Evolutionary conservation across 192 early-diverging fungal species (phyloP).

Genomic region (Anaeromyces robustus): DNA sequence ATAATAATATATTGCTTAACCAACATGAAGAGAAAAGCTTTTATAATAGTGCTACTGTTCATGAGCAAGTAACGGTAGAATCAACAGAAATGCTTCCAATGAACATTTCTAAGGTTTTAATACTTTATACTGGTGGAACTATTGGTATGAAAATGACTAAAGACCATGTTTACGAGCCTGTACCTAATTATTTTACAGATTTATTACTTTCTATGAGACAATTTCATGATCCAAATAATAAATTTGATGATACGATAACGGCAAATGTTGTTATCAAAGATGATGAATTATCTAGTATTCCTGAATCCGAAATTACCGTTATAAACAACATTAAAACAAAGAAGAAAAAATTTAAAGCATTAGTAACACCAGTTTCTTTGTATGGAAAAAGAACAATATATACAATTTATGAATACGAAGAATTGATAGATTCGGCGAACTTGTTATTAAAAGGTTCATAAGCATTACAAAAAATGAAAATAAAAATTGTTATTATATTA

Average conservation of each 20-base stretch:
- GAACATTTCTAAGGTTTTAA: constrained; percentile 34
- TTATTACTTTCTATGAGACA: neutral
- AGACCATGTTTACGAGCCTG: constrained; percentile 54
- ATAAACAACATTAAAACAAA: neutral
- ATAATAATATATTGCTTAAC: neutral
- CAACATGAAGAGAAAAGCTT: neutral
- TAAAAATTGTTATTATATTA: no score
- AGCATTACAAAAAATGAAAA: no score
- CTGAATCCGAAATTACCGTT: neutral
- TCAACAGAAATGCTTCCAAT: neutral
- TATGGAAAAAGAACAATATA: constrained; percentile 21
- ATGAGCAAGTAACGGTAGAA: neutral
- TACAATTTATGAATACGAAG: constrained; percentile 89
- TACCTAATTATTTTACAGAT: constrained; percentile 1
- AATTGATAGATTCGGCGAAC: constrained; percentile 86
- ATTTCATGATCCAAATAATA: neutral
- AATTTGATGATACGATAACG: neutral
- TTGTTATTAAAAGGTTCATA: constrained; percentile 61
- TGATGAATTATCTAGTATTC: neutral
- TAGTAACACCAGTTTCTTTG: neutral
- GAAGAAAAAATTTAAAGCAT: neutral
- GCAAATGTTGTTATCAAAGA: neutral
- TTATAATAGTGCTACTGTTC: neutral
- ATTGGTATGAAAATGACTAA: constrained; percentile 74
- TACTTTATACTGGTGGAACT: constrained; percentile 92